These are phyloP conservation scores for Periglandula ipomoeae DNA, from an alignment of 2,329 filamentous ascomycete genomes.

Conservation along the genomic window DNA sequence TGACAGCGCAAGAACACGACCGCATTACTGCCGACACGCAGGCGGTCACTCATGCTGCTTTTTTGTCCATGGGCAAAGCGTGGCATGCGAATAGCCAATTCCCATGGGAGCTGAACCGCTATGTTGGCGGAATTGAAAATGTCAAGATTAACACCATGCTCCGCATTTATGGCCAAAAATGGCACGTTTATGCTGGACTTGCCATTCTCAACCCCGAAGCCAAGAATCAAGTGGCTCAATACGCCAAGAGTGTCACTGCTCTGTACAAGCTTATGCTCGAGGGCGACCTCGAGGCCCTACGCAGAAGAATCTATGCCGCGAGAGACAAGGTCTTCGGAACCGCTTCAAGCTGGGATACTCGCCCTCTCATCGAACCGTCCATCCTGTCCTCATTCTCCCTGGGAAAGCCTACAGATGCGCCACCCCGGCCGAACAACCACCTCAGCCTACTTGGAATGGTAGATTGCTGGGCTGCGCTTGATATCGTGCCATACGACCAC, in stretches of 20 bases:
- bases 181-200: slow-evolving; percentile 97
- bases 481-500: slow-evolving; percentile 94
- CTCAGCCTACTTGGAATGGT: slow-evolving; percentile 91
- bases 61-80: slow-evolving; percentile 93
- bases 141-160: slow-evolving; percentile 98
- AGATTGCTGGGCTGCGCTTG: slow-evolving; percentile 92
- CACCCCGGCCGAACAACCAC: slow-evolving; percentile 75
- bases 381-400: slow-evolving; percentile 85
- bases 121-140: slow-evolving; percentile 95
- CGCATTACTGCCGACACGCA: slow-evolving; percentile 97
- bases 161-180: slow-evolving; percentile 96
- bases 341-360: slow-evolving; percentile 46
- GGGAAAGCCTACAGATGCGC: slow-evolving; percentile 53
- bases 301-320: slow-evolving; percentile 55
- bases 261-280: slow-evolving; percentile 96
- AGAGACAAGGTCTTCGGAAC: slow-evolving; percentile 71
- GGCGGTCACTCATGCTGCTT: slow-evolving; percentile 94
- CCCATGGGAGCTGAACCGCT: slow-evolving; percentile 93
- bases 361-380: slow-evolving; percentile 68
- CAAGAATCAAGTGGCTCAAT: slow-evolving; percentile 86
- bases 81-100: slow-evolving; percentile 96
- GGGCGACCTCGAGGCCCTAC: slow-evolving; percentile 67
- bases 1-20: slow-evolving; percentile 82
- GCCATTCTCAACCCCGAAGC: slow-evolving; percentile 95
- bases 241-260: slow-evolving; percentile 84